Conservation (phyloP, 1,284 basidiomycete species). For the Megacollybia platyphylla region DNA sequence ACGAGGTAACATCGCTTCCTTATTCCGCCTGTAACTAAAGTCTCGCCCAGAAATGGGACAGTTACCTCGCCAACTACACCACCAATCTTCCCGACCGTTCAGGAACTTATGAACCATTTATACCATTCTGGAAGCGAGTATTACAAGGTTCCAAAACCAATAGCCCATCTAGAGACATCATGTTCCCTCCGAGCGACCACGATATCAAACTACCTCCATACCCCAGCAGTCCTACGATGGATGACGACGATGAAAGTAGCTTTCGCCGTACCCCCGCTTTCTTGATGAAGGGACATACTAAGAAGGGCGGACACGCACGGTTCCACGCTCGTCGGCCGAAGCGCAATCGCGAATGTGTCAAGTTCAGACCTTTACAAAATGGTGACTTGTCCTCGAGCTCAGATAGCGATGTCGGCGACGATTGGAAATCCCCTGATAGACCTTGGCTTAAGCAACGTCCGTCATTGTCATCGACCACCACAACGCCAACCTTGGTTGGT, state of each 20-base stretch:
- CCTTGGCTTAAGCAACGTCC: conserved; percentile 10
- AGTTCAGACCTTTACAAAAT: conserved; percentile 28
- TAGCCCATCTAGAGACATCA: conserved; percentile 9
- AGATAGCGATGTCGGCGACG: conserved; percentile 23
- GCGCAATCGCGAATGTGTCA: conserved; percentile 30
- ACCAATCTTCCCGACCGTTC: conserved; percentile 32
- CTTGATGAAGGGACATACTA: conserved; percentile 11
- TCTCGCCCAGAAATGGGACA: conserved; percentile 48
- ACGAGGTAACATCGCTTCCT: conserved; percentile 31
- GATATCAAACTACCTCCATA: conserved; percentile 14
- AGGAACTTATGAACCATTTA: conserved; percentile 34
- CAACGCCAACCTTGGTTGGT: conserved; percentile 12
- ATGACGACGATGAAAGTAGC: conserved; percentile 13
- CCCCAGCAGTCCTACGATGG: conserved; percentile 4
- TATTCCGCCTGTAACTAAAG: not conserved
- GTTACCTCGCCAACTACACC: conserved; percentile 47
- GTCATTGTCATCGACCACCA: conserved; percentile 13
- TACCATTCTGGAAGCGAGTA: conserved; percentile 37
- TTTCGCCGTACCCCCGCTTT: not conserved
- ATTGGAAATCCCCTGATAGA: not conserved
- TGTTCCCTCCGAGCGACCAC: conserved; percentile 17
- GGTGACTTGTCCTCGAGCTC: conserved; percentile 14
- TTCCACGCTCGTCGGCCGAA: conserved; percentile 10
- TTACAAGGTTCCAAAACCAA: conserved; percentile 14
- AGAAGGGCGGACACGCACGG: conserved; percentile 15